These are phyloP conservation scores for Yamadazyma kitorensis DNA, from an alignment of 805 yeast genomes.

Conservation along the genomic window DNA sequence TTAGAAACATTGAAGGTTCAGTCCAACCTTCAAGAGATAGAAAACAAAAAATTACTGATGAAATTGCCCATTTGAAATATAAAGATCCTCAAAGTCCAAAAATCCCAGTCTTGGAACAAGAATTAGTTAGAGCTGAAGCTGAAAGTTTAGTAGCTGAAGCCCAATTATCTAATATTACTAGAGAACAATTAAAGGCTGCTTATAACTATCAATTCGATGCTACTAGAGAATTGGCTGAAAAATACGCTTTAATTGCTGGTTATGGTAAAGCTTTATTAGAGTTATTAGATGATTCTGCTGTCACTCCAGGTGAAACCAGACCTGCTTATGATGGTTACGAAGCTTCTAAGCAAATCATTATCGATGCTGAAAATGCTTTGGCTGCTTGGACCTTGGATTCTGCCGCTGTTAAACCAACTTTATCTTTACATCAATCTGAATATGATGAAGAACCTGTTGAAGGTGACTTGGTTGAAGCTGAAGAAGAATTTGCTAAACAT, in stretches of 20 bases:
- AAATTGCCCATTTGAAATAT: slow-evolving; percentile 79
- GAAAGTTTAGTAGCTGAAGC: slow-evolving; percentile 91
- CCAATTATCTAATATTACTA: slow-evolving; percentile 81
- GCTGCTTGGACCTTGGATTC: slow-evolving; percentile 82
- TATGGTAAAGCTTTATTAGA: slow-evolving; percentile 86
- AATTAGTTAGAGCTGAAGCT: slow-evolving; percentile 88
- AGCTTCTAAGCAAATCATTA: slow-evolving; percentile 82
- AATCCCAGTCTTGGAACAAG: slow-evolving; percentile 80
- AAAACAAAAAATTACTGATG: slow-evolving; percentile 80
- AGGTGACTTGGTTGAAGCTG: slow-evolving; percentile 41
- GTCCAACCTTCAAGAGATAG: slow-evolving; percentile 88
- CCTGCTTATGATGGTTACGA: slow-evolving; percentile 87
- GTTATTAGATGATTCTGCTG: slow-evolving; percentile 79
- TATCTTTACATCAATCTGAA: slow-evolving; percentile 45
- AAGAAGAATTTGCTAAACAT: slow-evolving; percentile 51
- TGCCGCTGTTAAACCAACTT: slow-evolving; percentile 80
- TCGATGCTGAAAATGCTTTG: slow-evolving; percentile 81
- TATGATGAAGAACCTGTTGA: slow-evolving; percentile 34
- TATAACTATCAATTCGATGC: slow-evolving; percentile 84
- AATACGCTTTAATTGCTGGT: slow-evolving; percentile 81
- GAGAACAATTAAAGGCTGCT: slow-evolving; percentile 83
- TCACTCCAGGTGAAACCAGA: slow-evolving; percentile 90
- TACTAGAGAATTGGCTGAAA: slow-evolving; percentile 80
- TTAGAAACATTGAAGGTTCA: slow-evolving; percentile 81
- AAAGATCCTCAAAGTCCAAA: slow-evolving; percentile 84